Base-by-base conservation (phyloP, 2,329 filamentous ascomycete species). In the Passalora sequoiae region DNA sequence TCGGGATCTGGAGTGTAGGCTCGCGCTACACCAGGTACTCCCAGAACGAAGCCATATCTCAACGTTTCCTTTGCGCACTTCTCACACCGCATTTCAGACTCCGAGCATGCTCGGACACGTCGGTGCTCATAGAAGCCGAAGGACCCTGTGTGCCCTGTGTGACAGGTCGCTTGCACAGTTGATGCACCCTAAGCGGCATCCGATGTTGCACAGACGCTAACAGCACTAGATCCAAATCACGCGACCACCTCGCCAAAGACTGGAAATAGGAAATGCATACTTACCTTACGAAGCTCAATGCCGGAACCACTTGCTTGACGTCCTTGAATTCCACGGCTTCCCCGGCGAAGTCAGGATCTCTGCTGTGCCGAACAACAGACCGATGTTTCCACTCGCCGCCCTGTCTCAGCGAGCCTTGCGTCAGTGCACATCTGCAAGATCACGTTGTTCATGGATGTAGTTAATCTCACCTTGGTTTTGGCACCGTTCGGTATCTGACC, bases 211-310 rank as follows among this genome's bases (percentile, higher is more conserved):
- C 29, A 15, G 29, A 15, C 4, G 31, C n/a, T n/a, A n/a, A n/a
- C n/a, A n/a, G n/a, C n/a, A n/a, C n/a, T n/a, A n/a, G n/a, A n/a
- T n/a, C n/a, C n/a, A n/a, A n/a, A n/a, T n/a, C n/a, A n/a, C n/a
- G n/a, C n/a, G n/a, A n/a, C n/a, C n/a, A n/a, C n/a, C n/a, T n/a
- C n/a, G n/a, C n/a, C n/a, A n/a, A n/a, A n/a, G n/a, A n/a, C n/a
- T n/a, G 41, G 20, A 40, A 31, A 21, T 22, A 29, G 22, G 24
- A 38, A 15, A 27, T 17, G 17, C 33, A 30, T 38, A 44, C 42
- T 53, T 59, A 73, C 71, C 69, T 66, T 30, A 74, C 64, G 54
- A 74, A 74, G 19, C 66, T 69, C 56, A 74, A 57, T 49, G 69
- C 67, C 10, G 70, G 69, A 8, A 69, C 64, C 1, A 75, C 68